Conservation (phyloP, 2,329 filamentous ascomycete genomes). For the Pseudogymnoascus sp. region DNA sequence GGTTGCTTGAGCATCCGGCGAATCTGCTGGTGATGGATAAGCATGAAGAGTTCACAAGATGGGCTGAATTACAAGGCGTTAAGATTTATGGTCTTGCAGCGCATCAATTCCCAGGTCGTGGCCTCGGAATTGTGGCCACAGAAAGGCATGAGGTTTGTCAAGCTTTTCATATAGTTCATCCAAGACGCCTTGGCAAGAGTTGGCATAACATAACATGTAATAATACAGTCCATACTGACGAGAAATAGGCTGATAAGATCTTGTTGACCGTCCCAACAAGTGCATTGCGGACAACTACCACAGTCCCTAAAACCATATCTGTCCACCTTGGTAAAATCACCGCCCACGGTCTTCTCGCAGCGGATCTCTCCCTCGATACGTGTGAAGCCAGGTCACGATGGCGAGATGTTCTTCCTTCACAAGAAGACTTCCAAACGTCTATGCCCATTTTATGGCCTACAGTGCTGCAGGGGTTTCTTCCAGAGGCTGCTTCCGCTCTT, state of each 20-base stretch:
- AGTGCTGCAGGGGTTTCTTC: constrained; percentile 38
- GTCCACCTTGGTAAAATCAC: constrained; percentile 48
- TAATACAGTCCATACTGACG: not conserved
- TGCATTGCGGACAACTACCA: constrained; percentile 57
- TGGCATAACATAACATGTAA: not conserved
- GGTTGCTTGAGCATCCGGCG: not conserved
- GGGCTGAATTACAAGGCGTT: constrained; percentile 60
- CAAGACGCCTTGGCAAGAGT: not conserved
- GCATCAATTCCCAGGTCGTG: constrained; percentile 60
- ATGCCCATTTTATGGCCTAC: constrained; percentile 50
- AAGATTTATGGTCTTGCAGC: constrained; percentile 60
- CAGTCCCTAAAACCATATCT: constrained; percentile 47
- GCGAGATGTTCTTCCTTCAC: constrained; percentile 60
- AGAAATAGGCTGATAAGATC: constrained; percentile 45
- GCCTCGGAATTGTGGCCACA: constrained; percentile 70
- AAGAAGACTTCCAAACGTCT: constrained; percentile 48
- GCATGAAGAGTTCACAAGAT: constrained; percentile 53
- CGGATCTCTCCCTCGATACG: constrained; percentile 52
- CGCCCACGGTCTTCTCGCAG: constrained; percentile 66
- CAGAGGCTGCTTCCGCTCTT: constrained; percentile 36
- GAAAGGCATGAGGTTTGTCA: constrained; percentile 53
- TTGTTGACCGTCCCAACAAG: constrained; percentile 58
- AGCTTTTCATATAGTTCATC: not conserved
- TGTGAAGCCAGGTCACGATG: constrained; percentile 41
- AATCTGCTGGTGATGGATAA: constrained; percentile 22